Base-by-base conservation (phyloP, 345 rosid genomes). In the Eucalyptus decipiens region DNA sequence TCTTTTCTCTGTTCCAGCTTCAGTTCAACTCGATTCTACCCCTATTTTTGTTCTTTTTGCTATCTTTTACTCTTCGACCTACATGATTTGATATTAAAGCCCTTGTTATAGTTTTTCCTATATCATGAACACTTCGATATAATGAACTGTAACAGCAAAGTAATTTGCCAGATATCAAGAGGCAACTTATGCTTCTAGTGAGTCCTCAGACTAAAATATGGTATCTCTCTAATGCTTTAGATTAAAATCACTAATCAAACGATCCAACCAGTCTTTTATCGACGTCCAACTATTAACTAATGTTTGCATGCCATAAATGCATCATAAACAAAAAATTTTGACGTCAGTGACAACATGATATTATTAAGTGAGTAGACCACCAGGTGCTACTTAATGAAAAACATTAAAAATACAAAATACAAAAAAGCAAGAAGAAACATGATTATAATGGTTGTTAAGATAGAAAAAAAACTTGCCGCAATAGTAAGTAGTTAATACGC, bases 401-500 rank as follows among this genome's bases (percentile, higher is more conserved):
- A 40, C 30, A n/a, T 45, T 15, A 51, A 80, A 45, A 42, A 34
- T 17, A 54, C 45, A 21, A 16, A 52, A 48, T 12, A 52, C 28
- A 56, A 56, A 67, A 52, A 62, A n/a, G 62, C 54, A 51, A 85
- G 37, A 86, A 45, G 34, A 34, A 13, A 89, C 54, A 5, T 58
- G 2, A 89, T 69, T 18, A 52, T 88, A 49, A 7, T 42, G 65
- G 58, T 54, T 32, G 80, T 87, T 87, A 43, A 86, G 87, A 52
- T 76, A 88, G 86, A 86, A 42, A 51, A 40, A 88, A 88, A 83
- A 76, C 95, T 85, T 91, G 96, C 99, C 99, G 90, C 96, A 96
- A 90, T 97, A 97, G 90, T 97, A 97, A 32, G 98, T 96, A 87
- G 99, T 97, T 92, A 97, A 93, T 87, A 97, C 94, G 89, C 99